Conservation (phyloP, 176 grass and related monocot genomes). For the Hordeum vulgare region DNA sequence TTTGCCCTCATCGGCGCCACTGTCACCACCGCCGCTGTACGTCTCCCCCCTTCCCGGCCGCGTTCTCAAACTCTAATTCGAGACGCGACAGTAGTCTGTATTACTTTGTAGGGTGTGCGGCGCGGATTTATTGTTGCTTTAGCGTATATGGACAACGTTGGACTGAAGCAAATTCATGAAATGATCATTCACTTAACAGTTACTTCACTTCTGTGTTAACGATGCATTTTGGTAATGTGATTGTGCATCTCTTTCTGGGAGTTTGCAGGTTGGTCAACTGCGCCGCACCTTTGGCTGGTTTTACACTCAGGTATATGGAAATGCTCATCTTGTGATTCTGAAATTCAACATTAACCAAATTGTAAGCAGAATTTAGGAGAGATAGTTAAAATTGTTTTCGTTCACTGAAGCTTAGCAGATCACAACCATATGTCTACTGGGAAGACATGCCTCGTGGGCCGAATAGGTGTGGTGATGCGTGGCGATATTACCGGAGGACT, state of each 20-base stretch:
- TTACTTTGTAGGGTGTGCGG: background rate
- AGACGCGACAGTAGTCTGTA: background rate
- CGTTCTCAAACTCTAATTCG: background rate
- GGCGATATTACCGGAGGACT: conserved; percentile 50
- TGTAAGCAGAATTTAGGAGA: background rate
- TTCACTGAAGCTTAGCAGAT: conserved; percentile 50
- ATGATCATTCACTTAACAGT: background rate
- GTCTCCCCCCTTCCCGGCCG: background rate
- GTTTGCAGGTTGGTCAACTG: conserved; percentile 49
- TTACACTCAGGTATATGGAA: conserved; percentile 51
- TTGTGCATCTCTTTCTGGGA: background rate
- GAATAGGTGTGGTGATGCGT: conserved; percentile 28
- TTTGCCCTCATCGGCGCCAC: conserved; percentile 48
- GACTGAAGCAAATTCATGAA: background rate
- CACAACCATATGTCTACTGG: conserved; percentile 39
- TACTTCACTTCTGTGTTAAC: background rate
- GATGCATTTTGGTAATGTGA: background rate
- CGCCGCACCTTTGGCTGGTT: conserved; percentile 47
- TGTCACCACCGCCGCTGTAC: conserved; percentile 40
- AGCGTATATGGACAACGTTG: background rate
- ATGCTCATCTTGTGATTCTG: background rate
- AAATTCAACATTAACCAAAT: background rate
- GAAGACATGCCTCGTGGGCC: conserved; percentile 23
- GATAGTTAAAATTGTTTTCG: background rate
- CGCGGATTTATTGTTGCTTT: background rate